phyloP scores from a whole-genome alignment of 1,139 yeast species.

The Protomyces inundatus region DNA sequence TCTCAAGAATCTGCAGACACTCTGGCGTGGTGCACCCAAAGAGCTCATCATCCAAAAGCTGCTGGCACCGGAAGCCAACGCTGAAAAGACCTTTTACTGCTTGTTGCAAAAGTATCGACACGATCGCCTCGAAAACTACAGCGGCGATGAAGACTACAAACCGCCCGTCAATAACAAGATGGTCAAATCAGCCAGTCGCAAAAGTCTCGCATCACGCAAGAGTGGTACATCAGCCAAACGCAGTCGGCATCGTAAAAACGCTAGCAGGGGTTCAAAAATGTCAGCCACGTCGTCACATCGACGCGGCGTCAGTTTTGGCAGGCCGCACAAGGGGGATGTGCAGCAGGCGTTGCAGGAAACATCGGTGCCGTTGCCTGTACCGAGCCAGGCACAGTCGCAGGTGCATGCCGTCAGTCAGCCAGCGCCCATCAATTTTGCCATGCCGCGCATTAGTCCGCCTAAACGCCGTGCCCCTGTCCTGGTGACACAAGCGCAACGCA shows the following conservation, averaged over 20 bases:
- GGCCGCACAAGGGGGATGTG: neutral
- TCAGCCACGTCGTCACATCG: slow-evolving; percentile 16
- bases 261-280: slow-evolving; percentile 11
- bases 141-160: slow-evolving; percentile 17
- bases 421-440: neutral
- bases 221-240: slow-evolving; percentile 14
- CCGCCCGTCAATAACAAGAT: slow-evolving; percentile 4
- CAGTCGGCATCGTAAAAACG: slow-evolving; percentile 17
- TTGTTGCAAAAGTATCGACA: slow-evolving; percentile 76
- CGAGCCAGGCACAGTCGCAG: neutral
- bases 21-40: slow-evolving; percentile 83
- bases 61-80: slow-evolving; percentile 54
- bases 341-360: neutral
- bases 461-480: slow-evolving; percentile 3
- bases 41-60: slow-evolving; percentile 57
- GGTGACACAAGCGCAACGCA: slow-evolving; percentile 1
- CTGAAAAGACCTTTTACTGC: slow-evolving; percentile 88
- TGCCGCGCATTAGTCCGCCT: slow-evolving; percentile 10
- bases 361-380: neutral
- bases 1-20: slow-evolving; percentile 72
- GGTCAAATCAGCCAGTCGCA: slow-evolving; percentile 18
- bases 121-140: slow-evolving; percentile 49
- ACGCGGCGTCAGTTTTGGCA: slow-evolving; percentile 15
- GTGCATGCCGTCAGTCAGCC: neutral
- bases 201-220: slow-evolving; percentile 14